These are phyloP conservation scores for Clitopilus passeckerianus DNA, from an alignment of 768 basidiomycete genomes.

Conservation along the genomic window DNA sequence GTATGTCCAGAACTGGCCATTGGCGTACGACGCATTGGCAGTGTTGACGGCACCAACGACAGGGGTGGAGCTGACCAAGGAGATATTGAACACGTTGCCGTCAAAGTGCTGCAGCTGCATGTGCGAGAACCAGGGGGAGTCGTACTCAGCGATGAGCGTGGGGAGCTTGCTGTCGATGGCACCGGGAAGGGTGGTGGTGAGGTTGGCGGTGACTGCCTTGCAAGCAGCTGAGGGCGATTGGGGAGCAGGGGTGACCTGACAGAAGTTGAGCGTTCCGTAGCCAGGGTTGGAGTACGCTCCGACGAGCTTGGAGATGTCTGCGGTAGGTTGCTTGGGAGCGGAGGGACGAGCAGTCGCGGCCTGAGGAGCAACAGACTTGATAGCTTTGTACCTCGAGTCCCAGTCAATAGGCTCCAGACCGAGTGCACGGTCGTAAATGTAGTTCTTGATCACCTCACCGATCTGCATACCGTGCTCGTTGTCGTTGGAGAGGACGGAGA, in stretches of 20 bases:
- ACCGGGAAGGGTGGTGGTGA: slow-evolving; percentile 15
- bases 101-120: slow-evolving; percentile 18
- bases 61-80: neutral
- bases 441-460: slow-evolving; percentile 15
- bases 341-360: slow-evolving; percentile 4
- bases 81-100: slow-evolving; percentile 16
- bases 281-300: slow-evolving; percentile 13
- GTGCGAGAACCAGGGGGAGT: slow-evolving; percentile 12
- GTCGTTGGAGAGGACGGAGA: slow-evolving; percentile 23
- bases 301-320: slow-evolving; percentile 6
- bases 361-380: neutral
- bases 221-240: slow-evolving; percentile 10
- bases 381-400: slow-evolving; percentile 12
- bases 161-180: slow-evolving; percentile 14
- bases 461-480: slow-evolving; percentile 13
- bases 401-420: slow-evolving; percentile 18
- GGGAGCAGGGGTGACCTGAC: slow-evolving; percentile 8
- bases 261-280: slow-evolving; percentile 15
- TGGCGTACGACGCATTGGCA: neutral
- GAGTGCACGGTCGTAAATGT: slow-evolving; percentile 17
- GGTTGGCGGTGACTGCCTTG: slow-evolving; percentile 8
- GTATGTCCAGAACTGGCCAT: neutral
- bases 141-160: slow-evolving; percentile 17
- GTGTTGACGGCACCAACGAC: neutral
- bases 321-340: slow-evolving; percentile 9